Conservation (phyloP, 306 rosid species). For the Malus sieversii region DNA sequence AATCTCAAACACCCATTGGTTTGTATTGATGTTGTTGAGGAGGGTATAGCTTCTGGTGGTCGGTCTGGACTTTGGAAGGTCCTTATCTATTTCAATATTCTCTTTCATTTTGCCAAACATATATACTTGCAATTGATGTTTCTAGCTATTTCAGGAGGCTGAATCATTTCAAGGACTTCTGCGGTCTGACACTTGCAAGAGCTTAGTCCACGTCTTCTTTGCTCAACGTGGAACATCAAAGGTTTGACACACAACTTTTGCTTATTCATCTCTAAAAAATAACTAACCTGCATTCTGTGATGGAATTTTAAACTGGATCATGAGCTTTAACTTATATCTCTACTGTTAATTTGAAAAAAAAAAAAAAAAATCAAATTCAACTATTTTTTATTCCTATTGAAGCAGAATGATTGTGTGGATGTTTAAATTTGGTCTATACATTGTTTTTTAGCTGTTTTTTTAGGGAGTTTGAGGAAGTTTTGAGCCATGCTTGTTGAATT, state of each 20-base stretch:
- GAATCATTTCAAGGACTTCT: slow-evolving; percentile 58
- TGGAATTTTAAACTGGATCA: background rate
- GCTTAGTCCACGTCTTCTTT: slow-evolving; percentile 84
- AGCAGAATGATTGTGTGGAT: background rate
- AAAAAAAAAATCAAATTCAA: background rate
- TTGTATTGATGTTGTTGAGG: slow-evolving; percentile 87
- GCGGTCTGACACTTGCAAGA: slow-evolving; percentile 57
- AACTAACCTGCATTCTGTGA: background rate
- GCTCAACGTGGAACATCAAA: slow-evolving; percentile 86
- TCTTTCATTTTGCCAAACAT: background rate
- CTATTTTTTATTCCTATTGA: background rate
- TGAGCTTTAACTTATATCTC: background rate
- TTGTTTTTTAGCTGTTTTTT: background rate
- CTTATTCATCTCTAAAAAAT: background rate
- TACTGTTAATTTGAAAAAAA: background rate
- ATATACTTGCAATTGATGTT: slow-evolving; percentile 10
- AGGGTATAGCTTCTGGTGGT: slow-evolving; percentile 75
- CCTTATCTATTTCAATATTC: slow-evolving; percentile 20
- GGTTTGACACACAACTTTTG: slow-evolving; percentile 41
- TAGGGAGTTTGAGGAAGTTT: background rate
- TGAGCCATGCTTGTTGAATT: background rate
- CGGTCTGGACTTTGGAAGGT: slow-evolving; percentile 95
- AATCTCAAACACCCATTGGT: slow-evolving; percentile 84
- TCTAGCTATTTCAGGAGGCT: slow-evolving; percentile 67
- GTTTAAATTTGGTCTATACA: background rate